Evolutionary conservation across 73 alveolate species (phyloP), one percentile per base, ranked within the genome.

Genomic region (Tetrahymena malaccensis): DNA sequence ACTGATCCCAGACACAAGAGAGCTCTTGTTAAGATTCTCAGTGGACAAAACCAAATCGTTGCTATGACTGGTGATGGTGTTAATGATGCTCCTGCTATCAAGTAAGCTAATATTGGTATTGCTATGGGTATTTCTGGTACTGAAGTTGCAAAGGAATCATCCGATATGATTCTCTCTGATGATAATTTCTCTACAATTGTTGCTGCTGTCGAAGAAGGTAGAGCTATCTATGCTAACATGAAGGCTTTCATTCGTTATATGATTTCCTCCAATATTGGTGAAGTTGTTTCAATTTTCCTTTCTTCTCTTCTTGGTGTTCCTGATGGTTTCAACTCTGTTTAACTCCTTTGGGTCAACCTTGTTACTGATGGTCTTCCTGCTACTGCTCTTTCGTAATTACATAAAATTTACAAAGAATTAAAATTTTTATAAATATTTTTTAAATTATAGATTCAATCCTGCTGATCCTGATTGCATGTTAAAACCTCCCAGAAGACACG

Each of bases 31-130:
- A 98, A 97, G 96, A 19, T 95, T 85, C 97, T 97, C 25, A 96
- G 96, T 94, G 97, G 94, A 19, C 84, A 95, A 95, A 96, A 97
- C 93, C 85, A 98, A 94, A 97, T 99, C 34, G 99, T 98, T 12
- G 99, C 99, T 25, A 99, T 99, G 99, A 99, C 99, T 85, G 99
- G 99, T 25, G 99, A 99, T 97, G 99, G 99, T 35, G 99, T 99
- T 55, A 99, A 99, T 94, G 99, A 99, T 97, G 99, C 99, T 31
- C 99, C 99, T 8, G 99, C 99, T 27, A 96, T 99, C 31, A 98
- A 99, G 97, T 98, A 99, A 97, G 99, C 99, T 38, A 98, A 98
- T 96, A 99, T 99, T 94, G 99, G 99, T 83, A 97, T 99, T 95
- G 99, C 99, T 57, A 99, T 99, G 99, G 99, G 99, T 70, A 98